Conservation (phyloP, 2,329 filamentous ascomycete genomes). For the Dothideomycetidae sp. region DNA sequence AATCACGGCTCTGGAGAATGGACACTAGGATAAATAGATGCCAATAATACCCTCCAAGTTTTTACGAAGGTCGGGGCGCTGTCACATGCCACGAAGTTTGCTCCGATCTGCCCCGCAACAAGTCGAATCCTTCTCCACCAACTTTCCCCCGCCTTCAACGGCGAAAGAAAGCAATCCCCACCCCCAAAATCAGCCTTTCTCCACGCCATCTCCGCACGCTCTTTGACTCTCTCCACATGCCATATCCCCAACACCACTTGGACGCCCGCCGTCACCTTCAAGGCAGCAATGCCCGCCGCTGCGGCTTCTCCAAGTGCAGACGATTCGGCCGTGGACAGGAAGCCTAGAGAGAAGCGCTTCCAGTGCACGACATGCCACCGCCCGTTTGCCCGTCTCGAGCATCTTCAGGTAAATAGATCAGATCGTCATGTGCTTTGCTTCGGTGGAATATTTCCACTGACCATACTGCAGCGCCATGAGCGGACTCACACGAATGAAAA, state of each 20-base stretch:
- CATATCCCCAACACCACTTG: background rate
- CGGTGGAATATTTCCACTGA: background rate
- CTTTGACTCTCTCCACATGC: background rate
- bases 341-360: constrained; percentile 22
- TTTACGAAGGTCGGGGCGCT: too few species aligned
- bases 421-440: too few species aligned
- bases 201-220: background rate
- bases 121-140: too few species aligned
- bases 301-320: background rate
- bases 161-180: too few species aligned
- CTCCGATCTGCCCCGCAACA: too few species aligned
- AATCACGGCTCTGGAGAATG: too few species aligned
- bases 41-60: too few species aligned
- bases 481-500: constrained; percentile 26
- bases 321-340: constrained; percentile 4
- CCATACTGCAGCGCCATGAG: constrained; percentile 12
- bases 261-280: background rate
- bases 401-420: constrained; percentile 24
- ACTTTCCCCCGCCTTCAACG: too few species aligned
- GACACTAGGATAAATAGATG: too few species aligned
- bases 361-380: constrained; percentile 22
- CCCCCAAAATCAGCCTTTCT: too few species aligned
- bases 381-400: constrained; percentile 26
- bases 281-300: constrained; percentile 5
- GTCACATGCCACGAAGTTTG: too few species aligned